phyloP scores from a whole-genome alignment of 2,329 filamentous ascomycete genomes.

The Pestalotiopsis sp. region DNA sequence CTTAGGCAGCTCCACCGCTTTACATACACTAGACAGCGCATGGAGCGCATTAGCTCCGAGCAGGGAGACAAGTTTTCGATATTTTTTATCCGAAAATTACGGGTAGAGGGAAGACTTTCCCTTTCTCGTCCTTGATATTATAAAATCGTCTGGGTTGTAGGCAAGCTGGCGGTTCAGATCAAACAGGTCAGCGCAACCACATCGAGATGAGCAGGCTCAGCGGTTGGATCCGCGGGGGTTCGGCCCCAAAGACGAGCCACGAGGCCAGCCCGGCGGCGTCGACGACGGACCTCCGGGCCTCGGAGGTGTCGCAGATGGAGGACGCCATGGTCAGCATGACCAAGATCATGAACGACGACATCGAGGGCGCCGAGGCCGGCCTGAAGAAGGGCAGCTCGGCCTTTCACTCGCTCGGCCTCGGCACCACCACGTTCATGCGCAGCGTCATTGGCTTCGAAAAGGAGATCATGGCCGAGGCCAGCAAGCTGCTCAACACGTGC shows the following conservation, averaged over 20 bases:
- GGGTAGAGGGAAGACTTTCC: background rate
- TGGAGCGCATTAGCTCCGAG: background rate
- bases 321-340: slow-evolving; percentile 66
- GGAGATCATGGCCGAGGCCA: slow-evolving; percentile 84
- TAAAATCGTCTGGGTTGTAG: background rate
- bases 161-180: background rate
- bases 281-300: slow-evolving; percentile 34
- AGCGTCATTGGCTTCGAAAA: slow-evolving; percentile 91
- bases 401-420: slow-evolving; percentile 85
- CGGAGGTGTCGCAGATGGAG: slow-evolving; percentile 57
- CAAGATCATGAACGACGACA: slow-evolving; percentile 86
- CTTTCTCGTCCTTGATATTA: background rate
- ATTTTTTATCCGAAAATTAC: background rate
- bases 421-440: slow-evolving; percentile 81
- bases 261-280: slow-evolving; percentile 34
- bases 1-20: background rate
- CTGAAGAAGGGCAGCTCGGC: slow-evolving; percentile 74
- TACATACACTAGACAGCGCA: background rate
- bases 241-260: slow-evolving; percentile 36
- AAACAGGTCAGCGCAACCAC: background rate
- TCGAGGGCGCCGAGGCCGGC: slow-evolving; percentile 77
- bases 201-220: slow-evolving; percentile 48
- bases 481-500: slow-evolving; percentile 70
- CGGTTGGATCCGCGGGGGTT: slow-evolving; percentile 51
- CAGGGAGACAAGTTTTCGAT: background rate